These are phyloP conservation scores for Pseudocercospora ulei DNA, from an alignment of 2,329 filamentous ascomycete species.

Conservation along the genomic window DNA sequence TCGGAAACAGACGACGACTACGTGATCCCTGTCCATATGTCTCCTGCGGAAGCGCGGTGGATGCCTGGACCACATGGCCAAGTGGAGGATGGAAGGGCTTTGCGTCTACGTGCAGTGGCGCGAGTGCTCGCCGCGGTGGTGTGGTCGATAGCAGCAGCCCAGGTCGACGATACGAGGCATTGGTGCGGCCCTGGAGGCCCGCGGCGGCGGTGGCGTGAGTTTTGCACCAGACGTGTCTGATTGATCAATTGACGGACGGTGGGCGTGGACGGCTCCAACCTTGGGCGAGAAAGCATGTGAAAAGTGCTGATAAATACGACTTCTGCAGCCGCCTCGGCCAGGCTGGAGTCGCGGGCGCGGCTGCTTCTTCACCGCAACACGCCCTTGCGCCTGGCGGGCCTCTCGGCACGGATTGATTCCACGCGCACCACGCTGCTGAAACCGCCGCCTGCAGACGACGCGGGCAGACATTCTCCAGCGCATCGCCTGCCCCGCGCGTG, in stretches of 20 bases:
- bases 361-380: slow-evolving; percentile 1
- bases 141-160: too few relatives aligned
- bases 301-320: slow-evolving; percentile 9
- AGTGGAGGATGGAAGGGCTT: neutral
- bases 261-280: slow-evolving; percentile 2
- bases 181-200: neutral
- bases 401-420: too few relatives aligned
- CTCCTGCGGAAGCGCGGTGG: neutral
- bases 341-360: neutral
- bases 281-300: slow-evolving; percentile 4
- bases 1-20: too few relatives aligned
- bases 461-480: neutral
- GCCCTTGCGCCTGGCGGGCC: too few relatives aligned
- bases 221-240: slow-evolving; percentile 1
- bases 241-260: too few relatives aligned
- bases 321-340: too few relatives aligned
- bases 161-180: neutral
- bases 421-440: too few relatives aligned
- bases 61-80: slow-evolving; percentile 4
- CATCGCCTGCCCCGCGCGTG: neutral
- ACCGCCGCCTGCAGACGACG: too few relatives aligned
- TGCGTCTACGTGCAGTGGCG: too few relatives aligned
- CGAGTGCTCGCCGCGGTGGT: too few relatives aligned
- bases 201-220: slow-evolving; percentile 1
- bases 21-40: slow-evolving; percentile 3